Evolutionary conservation across 306 rosid species (phyloP).

Genomic region (Chamaecrista fasciculata): DNA sequence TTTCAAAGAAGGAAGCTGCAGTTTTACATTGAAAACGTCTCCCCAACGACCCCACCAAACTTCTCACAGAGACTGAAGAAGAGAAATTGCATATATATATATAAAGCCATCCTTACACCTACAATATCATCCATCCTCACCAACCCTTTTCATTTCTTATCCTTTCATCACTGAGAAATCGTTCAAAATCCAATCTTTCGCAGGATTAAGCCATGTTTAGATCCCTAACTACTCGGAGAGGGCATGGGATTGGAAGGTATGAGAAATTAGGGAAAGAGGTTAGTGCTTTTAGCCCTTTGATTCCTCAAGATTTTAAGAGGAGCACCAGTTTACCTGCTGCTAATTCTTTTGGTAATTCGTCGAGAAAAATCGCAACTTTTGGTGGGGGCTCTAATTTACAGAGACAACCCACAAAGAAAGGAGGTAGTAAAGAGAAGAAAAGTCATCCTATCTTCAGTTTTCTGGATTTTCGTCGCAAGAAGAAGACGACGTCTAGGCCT

Average conservation of each 20-base stretch:
- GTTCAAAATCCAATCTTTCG: not conserved
- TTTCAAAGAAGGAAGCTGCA: slow-evolving; percentile 23
- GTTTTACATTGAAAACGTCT: slow-evolving; percentile 12
- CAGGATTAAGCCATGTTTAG: slow-evolving; percentile 43
- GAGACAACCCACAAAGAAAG: slow-evolving; percentile 50
- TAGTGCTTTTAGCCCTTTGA: slow-evolving; percentile 14
- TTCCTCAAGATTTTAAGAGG: slow-evolving; percentile 47
- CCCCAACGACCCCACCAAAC: slow-evolving; percentile 8
- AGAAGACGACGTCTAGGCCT: slow-evolving; percentile 59
- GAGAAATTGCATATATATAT: slow-evolving; percentile 13
- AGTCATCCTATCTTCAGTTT: slow-evolving; percentile 51
- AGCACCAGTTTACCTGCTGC: slow-evolving; percentile 44
- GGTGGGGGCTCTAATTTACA: slow-evolving; percentile 31
- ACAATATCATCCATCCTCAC: slow-evolving; percentile 1
- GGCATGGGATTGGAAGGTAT: slow-evolving; percentile 35
- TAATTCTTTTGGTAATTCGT: slow-evolving; percentile 5
- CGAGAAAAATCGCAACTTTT: slow-evolving; percentile 17
- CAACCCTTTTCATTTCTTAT: slow-evolving; percentile 29
- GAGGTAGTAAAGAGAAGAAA: slow-evolving; percentile 27
- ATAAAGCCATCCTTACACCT: not conserved
- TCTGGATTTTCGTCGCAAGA: slow-evolving; percentile 43
- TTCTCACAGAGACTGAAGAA: not conserved
- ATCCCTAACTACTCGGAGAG: slow-evolving; percentile 43
- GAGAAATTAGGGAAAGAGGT: slow-evolving; percentile 50
- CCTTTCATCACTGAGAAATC: not conserved